Evolutionary conservation across 257 asterid species (phyloP).

Genomic region (Lavandula angustifolia): DNA sequence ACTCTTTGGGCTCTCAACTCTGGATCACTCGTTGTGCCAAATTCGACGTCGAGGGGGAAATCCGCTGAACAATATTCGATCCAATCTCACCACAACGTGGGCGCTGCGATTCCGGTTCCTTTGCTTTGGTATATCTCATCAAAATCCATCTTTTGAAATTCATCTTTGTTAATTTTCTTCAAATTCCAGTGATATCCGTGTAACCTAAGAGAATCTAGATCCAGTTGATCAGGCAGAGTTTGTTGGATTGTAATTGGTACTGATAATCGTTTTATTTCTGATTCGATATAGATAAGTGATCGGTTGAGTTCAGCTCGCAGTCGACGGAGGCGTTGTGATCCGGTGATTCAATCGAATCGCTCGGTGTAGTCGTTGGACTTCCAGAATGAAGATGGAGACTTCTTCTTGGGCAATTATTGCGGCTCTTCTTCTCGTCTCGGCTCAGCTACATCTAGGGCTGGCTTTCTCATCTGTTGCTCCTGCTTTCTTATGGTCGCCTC

Average conservation of each 20-base stretch:
- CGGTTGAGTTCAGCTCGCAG: slow-evolving; percentile 21
- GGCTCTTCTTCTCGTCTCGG: slow-evolving; percentile 46
- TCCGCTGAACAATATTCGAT: background rate
- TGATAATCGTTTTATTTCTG: background rate
- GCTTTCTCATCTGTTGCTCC: slow-evolving; percentile 43
- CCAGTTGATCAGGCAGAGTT: slow-evolving; percentile 22
- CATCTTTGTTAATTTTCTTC: background rate
- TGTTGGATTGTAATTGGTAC: slow-evolving; percentile 26
- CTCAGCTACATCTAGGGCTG: slow-evolving; percentile 37
- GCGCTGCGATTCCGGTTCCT: slow-evolving; percentile 4
- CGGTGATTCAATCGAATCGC: slow-evolving; percentile 21
- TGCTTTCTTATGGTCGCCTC: slow-evolving; percentile 67
- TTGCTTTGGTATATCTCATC: background rate
- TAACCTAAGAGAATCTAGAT: slow-evolving; percentile 29
- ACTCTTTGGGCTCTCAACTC: slow-evolving; percentile 12
- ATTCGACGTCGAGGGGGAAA: slow-evolving; percentile 19
- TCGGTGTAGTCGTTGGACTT: slow-evolving; percentile 23
- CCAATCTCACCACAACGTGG: slow-evolving; percentile 17
- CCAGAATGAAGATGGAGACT: slow-evolving; percentile 39
- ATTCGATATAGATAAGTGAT: slow-evolving; percentile 23
- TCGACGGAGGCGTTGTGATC: slow-evolving; percentile 25
- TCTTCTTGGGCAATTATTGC: slow-evolving; percentile 39
- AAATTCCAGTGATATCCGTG: background rate
- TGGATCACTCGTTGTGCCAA: slow-evolving; percentile 23
- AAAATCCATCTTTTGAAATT: background rate